Base-by-base conservation (phyloP, 208 protist species). In the Porcisia hertigi region DNA sequence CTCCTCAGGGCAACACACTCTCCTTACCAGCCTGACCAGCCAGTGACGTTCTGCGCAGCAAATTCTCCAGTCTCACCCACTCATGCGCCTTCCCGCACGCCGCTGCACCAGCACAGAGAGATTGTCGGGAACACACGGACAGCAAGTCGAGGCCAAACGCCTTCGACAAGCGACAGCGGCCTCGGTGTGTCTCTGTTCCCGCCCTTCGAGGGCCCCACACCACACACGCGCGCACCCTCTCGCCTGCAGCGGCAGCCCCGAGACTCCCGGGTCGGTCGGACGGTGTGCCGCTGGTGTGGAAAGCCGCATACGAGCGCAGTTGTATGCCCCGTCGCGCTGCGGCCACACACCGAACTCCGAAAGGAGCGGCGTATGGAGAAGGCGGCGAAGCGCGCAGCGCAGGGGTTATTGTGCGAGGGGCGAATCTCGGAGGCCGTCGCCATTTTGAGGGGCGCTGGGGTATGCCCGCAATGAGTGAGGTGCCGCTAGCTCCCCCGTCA, bases 361-460 rank as follows among this genome's bases (percentile, higher is more conserved):
- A 72, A 73, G 57, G 77, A 80, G 60, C 79, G 89, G 12, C 79
- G 80, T 60, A 41, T 53, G 3, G 86, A 94, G 67, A 92, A 94
- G 76, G 14, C 30, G 36, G 72, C 79, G 41, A 91, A 91, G 73
- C 88, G 88, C 52, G 66, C 45, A 41, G 87, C 85, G 36, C 85
- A 90, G 69, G 45, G n/a, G 39, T 76, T 91, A 41, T 75, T 91
- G 64, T 71, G 77, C 2, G 80, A 67, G 25, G 87, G 85, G 25
- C 80, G 71, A 34, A 63, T 93, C 2, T 25, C 73, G 58, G 85
- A 93, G 67, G 89, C 87, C 1, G 76, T 91, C 52, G 39, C 55
- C 49, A 67, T 86, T 34, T 77, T 93, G 49, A 54, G 69, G 66
- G 30, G 70, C 39, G 55, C 63, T 23, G 77, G 77, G 3, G 12